Base-by-base conservation (phyloP, 345 rosid genomes). In the Moricandia moricandioides region DNA sequence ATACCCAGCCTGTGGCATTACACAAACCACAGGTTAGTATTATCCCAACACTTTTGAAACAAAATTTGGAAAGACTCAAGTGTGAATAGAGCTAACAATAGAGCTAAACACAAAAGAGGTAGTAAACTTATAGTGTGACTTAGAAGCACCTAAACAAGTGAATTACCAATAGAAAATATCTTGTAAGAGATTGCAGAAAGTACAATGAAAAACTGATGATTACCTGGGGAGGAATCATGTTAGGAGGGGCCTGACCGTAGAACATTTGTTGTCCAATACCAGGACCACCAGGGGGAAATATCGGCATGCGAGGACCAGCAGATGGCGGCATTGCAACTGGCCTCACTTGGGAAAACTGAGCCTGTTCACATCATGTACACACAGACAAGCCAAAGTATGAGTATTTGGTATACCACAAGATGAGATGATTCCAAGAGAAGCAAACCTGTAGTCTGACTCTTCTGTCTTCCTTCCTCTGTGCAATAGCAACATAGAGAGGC, bases 221-320 rank as follows among this genome's bases (percentile, higher is more conserved):
- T 78, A 93, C 97, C 92, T 94, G 98, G 16, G 92, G 88, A 71
- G 96, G 93, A 58, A 92, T 86, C 57, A 94, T 88, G 70, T 86
- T 82, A 72, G 93, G 95, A 7, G 97, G 94, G n/a, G 80, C 87
- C 83, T 91, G 98, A 75, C 92, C 98, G 77, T 89, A 93, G 80
- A 90, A 88, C 58, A 93, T 80, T 67, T 88, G 97, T 57, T 88
- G 97, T 67, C 97, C 98, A 57, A 91, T 70, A 14, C 93, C 90
- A 5, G 96, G 88, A 59, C 85, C 93, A 12, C 89, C 94, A 39
- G 95, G 91, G 43, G 96, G 89, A 72, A 84, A 94, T 69, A 91
- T 85, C 18, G 92, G 92, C 92, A 90, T 84, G 39, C 92, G 94
- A 73, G 97, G 97, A 62, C 86, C 92, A 51, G 86, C 88, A 12